These are phyloP conservation scores for Nigrospora oryzae DNA, from an alignment of 2,329 filamentous ascomycete species.

Conservation along the genomic window DNA sequence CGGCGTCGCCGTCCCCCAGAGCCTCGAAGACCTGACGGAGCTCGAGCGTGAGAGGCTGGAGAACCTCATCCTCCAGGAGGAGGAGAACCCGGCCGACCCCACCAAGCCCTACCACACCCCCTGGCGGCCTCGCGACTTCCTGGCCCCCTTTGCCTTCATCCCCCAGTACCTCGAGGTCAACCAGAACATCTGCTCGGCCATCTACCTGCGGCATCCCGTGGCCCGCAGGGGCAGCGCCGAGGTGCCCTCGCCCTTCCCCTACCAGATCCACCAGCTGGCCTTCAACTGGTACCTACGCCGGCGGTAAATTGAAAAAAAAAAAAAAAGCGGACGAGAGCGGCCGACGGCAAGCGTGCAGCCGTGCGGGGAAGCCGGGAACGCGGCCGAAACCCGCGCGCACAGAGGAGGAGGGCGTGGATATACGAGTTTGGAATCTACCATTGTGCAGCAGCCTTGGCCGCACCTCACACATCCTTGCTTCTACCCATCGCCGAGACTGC, in stretches of 20 bases:
- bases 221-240: constrained; percentile 73
- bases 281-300: constrained; percentile 92
- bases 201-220: constrained; percentile 91
- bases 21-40: constrained; percentile 35
- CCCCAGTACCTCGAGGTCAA: constrained; percentile 95
- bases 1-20: constrained; percentile 8
- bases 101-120: constrained; percentile 83
- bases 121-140: constrained; percentile 79
- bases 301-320: constrained; percentile 43
- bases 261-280: constrained; percentile 66
- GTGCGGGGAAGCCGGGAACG: no score
- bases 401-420: no score
- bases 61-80: constrained; percentile 50
- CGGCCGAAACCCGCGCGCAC: no score
- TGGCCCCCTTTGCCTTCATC: constrained; percentile 90
- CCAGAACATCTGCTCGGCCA: constrained; percentile 90
- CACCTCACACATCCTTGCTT: no score
- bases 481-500: no score
- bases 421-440: no score
- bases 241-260: constrained; percentile 74
- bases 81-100: constrained; percentile 68
- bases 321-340: not conserved
- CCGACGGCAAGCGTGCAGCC: no score
- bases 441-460: no score
- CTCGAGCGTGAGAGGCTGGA: constrained; percentile 46